These are phyloP conservation scores for Passalora sequoiae DNA, from an alignment of 2,329 filamentous ascomycete species.

Conservation along the genomic window DNA sequence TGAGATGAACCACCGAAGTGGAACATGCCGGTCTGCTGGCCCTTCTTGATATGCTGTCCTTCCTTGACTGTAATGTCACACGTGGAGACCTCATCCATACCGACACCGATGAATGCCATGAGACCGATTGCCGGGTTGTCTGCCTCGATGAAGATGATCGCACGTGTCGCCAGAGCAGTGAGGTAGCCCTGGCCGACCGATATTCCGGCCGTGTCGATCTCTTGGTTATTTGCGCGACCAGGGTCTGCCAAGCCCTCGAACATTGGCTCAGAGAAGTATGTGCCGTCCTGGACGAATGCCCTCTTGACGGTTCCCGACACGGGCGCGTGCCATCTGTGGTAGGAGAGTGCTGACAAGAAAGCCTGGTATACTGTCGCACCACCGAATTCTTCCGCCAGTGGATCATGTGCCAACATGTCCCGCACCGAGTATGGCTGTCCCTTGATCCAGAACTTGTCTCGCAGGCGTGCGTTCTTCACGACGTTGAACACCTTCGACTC, in stretches of 20 bases:
- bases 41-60: constrained; percentile 62
- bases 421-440: constrained; percentile 58
- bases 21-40: constrained; percentile 71
- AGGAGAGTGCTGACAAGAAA: constrained; percentile 61
- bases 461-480: constrained; percentile 47
- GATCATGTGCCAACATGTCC: constrained; percentile 50
- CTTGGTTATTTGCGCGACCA: constrained; percentile 23
- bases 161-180: constrained; percentile 62
- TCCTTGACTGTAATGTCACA: constrained; percentile 66
- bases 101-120: constrained; percentile 65
- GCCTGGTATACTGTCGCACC: constrained; percentile 66
- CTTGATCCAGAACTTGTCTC: constrained; percentile 64
- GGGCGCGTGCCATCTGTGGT: constrained; percentile 70
- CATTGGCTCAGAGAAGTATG: constrained; percentile 61
- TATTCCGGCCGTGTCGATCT: constrained; percentile 44
- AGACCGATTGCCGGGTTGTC: constrained; percentile 63
- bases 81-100: constrained; percentile 66
- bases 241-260: constrained; percentile 44
- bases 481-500: constrained; percentile 58
- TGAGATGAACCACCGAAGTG: constrained; percentile 72
- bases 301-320: constrained; percentile 57
- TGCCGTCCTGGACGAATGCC: constrained; percentile 56
- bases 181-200: constrained; percentile 57
- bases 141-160: constrained; percentile 64
- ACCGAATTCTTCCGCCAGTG: constrained; percentile 50